These are phyloP conservation scores for Clavispora vitiphila DNA, from an alignment of 805 yeast species.

Conservation along the genomic window DNA sequence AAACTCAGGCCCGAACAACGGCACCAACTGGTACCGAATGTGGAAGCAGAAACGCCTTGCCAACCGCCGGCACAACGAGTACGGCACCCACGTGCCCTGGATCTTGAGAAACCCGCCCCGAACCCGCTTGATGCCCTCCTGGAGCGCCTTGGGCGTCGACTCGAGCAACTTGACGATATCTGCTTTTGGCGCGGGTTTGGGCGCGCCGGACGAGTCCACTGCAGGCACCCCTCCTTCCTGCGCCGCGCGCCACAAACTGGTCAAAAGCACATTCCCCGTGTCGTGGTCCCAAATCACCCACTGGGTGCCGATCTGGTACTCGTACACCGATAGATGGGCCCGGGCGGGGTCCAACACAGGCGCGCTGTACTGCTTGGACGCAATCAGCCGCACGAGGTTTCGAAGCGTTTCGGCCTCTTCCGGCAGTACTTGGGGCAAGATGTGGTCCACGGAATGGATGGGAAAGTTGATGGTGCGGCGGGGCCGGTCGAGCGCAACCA, in stretches of 20 bases:
- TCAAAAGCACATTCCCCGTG: conserved; percentile 81
- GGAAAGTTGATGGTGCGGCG: neutral
- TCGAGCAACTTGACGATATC: conserved; percentile 72
- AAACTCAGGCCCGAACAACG: conserved; percentile 72
- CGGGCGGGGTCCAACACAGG: conserved; percentile 60
- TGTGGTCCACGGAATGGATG: neutral
- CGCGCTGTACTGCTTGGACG: conserved; percentile 57
- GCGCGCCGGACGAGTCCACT: neutral
- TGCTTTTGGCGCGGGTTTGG: conserved; percentile 46
- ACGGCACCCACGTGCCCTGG: conserved; percentile 93
- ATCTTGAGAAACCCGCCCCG: conserved; percentile 89
- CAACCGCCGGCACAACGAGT: conserved; percentile 55
- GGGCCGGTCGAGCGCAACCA: neutral
- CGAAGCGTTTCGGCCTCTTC: neutral
- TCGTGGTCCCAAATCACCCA: conserved; percentile 83
- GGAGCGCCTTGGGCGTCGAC: conserved; percentile 55
- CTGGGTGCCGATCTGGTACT: conserved; percentile 62
- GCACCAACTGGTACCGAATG: conserved; percentile 70
- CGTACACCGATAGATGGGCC: conserved; percentile 63
- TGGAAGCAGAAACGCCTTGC: conserved; percentile 75
- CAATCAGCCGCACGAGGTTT: neutral
- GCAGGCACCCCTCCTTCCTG: conserved; percentile 9
- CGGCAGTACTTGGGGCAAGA: neutral
- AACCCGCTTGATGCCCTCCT: conserved; percentile 61
- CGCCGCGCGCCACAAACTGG: conserved; percentile 77